These are phyloP conservation scores for Leccinum disarticulatum DNA, from an alignment of 768 basidiomycete genomes.

Conservation along the genomic window DNA sequence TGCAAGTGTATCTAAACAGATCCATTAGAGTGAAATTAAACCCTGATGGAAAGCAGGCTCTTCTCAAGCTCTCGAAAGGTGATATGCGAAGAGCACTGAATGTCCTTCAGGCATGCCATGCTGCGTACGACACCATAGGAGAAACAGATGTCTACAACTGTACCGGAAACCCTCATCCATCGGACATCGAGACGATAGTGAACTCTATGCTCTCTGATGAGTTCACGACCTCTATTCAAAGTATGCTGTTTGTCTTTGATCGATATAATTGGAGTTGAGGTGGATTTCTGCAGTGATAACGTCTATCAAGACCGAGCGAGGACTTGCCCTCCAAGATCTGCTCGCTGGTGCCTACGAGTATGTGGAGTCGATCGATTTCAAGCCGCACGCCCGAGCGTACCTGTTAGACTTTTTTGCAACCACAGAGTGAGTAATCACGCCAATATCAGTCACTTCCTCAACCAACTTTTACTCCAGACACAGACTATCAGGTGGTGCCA, in stretches of 20 bases:
- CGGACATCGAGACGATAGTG: slow-evolving; percentile 90
- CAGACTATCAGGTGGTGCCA: slow-evolving; percentile 88
- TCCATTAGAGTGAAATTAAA: slow-evolving; percentile 76
- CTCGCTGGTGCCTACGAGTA: slow-evolving; percentile 91
- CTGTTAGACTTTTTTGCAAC: slow-evolving; percentile 91
- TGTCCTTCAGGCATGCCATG: slow-evolving; percentile 96
- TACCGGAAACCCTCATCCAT: slow-evolving; percentile 94
- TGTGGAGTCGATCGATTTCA: slow-evolving; percentile 81
- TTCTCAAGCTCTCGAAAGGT: slow-evolving; percentile 92
- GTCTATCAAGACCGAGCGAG: slow-evolving; percentile 85
- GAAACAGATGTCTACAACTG: slow-evolving; percentile 95
- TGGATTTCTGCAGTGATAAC: slow-evolving; percentile 68
- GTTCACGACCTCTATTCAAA: slow-evolving; percentile 87
- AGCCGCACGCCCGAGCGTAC: slow-evolving; percentile 84
- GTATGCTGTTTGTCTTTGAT: slow-evolving; percentile 41
- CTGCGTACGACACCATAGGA: slow-evolving; percentile 86
- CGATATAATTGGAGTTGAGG: neutral
- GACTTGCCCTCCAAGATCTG: slow-evolving; percentile 92
- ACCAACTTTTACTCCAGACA: slow-evolving; percentile 52
- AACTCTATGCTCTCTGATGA: slow-evolving; percentile 96
- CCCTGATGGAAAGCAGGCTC: slow-evolving; percentile 80
- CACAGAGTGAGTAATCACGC: slow-evolving; percentile 70
- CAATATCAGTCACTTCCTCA: neutral
- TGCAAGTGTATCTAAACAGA: slow-evolving; percentile 2
- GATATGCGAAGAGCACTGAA: slow-evolving; percentile 98